Percentiles rank a stretch among this genome's conserved stretches.
Conservation (phyloP, 1,139 yeast species). For the Candida albicans region DNA sequence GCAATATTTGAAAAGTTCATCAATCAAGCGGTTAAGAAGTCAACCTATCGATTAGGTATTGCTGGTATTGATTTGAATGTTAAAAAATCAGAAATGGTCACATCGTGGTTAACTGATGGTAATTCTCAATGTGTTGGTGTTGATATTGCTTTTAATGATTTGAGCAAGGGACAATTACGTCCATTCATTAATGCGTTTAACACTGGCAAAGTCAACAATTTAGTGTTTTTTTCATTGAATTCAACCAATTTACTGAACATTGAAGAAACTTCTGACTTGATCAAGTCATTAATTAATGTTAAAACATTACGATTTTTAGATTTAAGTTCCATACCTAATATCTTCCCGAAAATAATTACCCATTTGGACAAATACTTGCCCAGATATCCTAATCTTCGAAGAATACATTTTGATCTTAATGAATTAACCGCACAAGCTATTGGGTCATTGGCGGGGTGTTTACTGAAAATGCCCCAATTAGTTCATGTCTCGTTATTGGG, state of each 20-base stretch:
- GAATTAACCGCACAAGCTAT: conserved; percentile 63
- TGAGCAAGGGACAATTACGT: conserved; percentile 53
- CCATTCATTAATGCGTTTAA: conserved; percentile 50
- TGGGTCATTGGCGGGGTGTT: conserved; percentile 65
- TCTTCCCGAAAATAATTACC: conserved; percentile 73
- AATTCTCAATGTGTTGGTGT: conserved; percentile 69
- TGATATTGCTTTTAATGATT: conserved; percentile 80
- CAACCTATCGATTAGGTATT: conserved; percentile 72
- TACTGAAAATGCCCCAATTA: conserved; percentile 67
- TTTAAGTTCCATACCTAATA: conserved; percentile 66
- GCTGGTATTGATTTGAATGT: conserved; percentile 67
- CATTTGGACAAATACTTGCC: conserved; percentile 65
- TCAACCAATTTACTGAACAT: conserved; percentile 60
- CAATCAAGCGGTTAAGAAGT: conserved; percentile 48
- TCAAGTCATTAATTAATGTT: conserved; percentile 51
- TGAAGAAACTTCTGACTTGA: conserved; percentile 53
- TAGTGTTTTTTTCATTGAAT: conserved; percentile 69
- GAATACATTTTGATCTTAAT: conserved; percentile 79
- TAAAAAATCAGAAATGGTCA: conserved; percentile 55
- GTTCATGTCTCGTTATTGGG: conserved; percentile 78
- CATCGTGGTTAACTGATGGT: conserved; percentile 61
- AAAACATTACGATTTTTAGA: conserved; percentile 71
- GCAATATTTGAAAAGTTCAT: conserved; percentile 53
- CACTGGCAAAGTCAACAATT: conserved; percentile 28
- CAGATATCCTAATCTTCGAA: conserved; percentile 57